Conservation (phyloP, 1,139 yeast genomes). For the Nadsonia commutata region DNA sequence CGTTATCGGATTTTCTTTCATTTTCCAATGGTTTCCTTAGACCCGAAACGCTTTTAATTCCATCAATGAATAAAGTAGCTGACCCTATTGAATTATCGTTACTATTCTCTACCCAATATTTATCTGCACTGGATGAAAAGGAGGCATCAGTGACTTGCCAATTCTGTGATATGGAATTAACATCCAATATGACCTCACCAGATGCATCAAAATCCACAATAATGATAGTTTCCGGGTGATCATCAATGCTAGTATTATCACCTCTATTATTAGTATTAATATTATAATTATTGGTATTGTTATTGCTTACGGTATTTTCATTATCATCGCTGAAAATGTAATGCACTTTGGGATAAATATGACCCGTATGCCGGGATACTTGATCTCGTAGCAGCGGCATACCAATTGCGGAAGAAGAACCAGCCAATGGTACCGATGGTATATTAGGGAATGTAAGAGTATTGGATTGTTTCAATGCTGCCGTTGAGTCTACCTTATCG, state of each 20-base stretch:
- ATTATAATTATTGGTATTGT: constrained; percentile 16
- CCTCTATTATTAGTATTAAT: constrained; percentile 15
- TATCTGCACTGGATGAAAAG: constrained; percentile 9
- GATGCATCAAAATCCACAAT: constrained; percentile 25
- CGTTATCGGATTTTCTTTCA: no score
- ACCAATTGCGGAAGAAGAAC: no score
- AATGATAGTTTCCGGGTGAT: constrained; percentile 12
- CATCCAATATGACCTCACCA: constrained; percentile 17
- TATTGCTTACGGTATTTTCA: constrained; percentile 22
- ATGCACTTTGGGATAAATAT: constrained; percentile 24
- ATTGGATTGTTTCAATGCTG: no score
- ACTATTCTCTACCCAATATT: constrained; percentile 11
- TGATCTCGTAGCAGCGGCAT: no score
- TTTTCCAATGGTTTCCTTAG: constrained; percentile 2
- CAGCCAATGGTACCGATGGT: no score
- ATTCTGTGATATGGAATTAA: constrained; percentile 23
- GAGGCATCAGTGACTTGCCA: constrained; percentile 23
- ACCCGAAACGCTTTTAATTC: constrained; percentile 8
- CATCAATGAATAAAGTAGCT: constrained; percentile 12
- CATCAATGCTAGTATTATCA: constrained; percentile 2
- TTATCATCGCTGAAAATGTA: constrained; percentile 26
- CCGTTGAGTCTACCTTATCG: no score
- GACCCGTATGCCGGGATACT: constrained; percentile 1
- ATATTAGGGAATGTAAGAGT: no score
- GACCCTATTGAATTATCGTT: constrained; percentile 8